Percentiles rank a stretch among this genome's conserved stretches.
Evolutionary conservation across 108 stramenopile species (phyloP).

Genomic region (Pseudonitzschia delicatissima): DNA sequence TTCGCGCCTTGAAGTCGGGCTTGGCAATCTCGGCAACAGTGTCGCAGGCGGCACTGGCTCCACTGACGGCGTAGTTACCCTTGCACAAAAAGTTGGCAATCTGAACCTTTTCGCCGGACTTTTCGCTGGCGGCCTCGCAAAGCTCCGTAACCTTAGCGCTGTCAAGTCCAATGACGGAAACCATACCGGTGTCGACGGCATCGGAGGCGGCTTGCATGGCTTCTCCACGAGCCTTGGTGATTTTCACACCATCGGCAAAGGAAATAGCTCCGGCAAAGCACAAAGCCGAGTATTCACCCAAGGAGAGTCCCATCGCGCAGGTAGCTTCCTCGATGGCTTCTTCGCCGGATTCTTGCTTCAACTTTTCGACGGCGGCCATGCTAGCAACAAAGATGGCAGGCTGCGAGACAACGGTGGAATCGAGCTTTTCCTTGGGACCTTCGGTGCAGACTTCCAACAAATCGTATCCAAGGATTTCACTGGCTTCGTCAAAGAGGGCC

Average conservation of each 20-base stretch:
- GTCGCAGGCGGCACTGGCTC: slow-evolving; percentile 85
- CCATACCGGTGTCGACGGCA: slow-evolving; percentile 92
- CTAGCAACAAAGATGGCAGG: slow-evolving; percentile 98
- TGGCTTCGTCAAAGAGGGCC: slow-evolving; percentile 93
- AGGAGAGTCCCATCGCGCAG: slow-evolving; percentile 91
- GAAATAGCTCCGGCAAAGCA: slow-evolving; percentile 97
- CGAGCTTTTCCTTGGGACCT: slow-evolving; percentile 93
- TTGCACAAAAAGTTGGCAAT: slow-evolving; percentile 96
- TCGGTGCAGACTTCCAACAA: slow-evolving; percentile 86
- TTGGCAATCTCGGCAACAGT: slow-evolving; percentile 89
- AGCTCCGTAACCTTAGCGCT: slow-evolving; percentile 84
- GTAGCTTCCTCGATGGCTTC: slow-evolving; percentile 91
- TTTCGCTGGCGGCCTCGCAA: slow-evolving; percentile 78
- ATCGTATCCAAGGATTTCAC: slow-evolving; percentile 95
- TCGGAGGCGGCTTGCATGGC: slow-evolving; percentile 98
- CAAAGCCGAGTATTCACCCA: slow-evolving; percentile 97
- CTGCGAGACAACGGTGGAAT: slow-evolving; percentile 95
- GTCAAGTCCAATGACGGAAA: slow-evolving; percentile 94
- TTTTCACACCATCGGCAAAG: slow-evolving; percentile 96
- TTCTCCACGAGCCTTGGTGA: slow-evolving; percentile 96
- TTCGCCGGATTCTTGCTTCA: slow-evolving; percentile 81
- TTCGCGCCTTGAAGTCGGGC: slow-evolving; percentile 95
- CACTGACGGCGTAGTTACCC: slow-evolving; percentile 97
- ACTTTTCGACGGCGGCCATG: slow-evolving; percentile 97
- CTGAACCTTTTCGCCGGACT: slow-evolving; percentile 71